Percentiles rank a stretch among this genome's conserved stretches.
These are phyloP conservation scores for Piromyces finnis DNA, from an alignment of 192 early-diverging fungal species.

Conservation along the genomic window DNA sequence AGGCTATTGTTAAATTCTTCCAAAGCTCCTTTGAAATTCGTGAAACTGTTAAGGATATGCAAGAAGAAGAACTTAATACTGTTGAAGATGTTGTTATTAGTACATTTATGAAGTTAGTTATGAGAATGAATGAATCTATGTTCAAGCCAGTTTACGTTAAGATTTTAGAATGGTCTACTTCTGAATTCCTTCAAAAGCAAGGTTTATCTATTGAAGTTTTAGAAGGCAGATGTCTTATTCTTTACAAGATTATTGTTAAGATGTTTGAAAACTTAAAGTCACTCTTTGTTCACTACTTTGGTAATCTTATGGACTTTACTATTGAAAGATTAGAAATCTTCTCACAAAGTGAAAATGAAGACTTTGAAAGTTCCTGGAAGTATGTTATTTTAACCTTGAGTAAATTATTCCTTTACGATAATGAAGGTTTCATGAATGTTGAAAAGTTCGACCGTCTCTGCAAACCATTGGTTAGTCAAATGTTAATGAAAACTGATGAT, in stretches of 20 bases:
- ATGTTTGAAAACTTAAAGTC: slow-evolving; percentile 25
- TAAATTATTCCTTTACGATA: slow-evolving; percentile 37
- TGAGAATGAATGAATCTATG: slow-evolving; percentile 83
- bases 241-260: slow-evolving; percentile 21
- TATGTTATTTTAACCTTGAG: slow-evolving; percentile 48
- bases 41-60: neutral
- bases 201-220: slow-evolving; percentile 9
- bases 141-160: slow-evolving; percentile 90
- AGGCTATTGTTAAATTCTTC: slow-evolving; percentile 76
- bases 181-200: slow-evolving; percentile 6
- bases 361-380: slow-evolving; percentile 47
- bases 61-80: slow-evolving; percentile 8
- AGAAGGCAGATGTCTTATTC: slow-evolving; percentile 5
- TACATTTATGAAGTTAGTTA: slow-evolving; percentile 61
- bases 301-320: slow-evolving; percentile 50
- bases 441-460: slow-evolving; percentile 60
- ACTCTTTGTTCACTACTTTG: slow-evolving; percentile 64
- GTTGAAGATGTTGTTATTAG: slow-evolving; percentile 50
- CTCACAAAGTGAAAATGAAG: slow-evolving; percentile 7
- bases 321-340: slow-evolving; percentile 35
- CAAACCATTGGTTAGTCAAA: slow-evolving; percentile 54
- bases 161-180: slow-evolving; percentile 56
- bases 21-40: slow-evolving; percentile 20
- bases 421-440: slow-evolving; percentile 46
- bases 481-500: slow-evolving; percentile 29